These are phyloP conservation scores for Ceratopteris richardii DNA, from an alignment of 75 land plant species.

Conservation along the genomic window DNA sequence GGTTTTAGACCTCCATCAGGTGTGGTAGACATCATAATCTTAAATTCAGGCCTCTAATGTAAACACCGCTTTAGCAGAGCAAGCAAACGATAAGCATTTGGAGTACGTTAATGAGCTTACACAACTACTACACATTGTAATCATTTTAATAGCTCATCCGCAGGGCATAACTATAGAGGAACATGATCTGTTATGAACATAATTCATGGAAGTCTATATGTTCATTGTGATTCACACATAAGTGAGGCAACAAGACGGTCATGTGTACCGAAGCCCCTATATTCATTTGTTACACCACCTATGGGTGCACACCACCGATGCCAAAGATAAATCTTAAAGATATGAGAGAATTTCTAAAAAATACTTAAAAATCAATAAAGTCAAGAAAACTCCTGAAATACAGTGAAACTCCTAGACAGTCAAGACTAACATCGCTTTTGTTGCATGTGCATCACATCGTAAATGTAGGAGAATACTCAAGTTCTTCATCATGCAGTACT, in stretches of 20 bases:
- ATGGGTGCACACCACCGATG: constrained; percentile 70
- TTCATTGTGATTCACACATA: constrained; percentile 29
- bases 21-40: constrained; percentile 86
- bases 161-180: constrained; percentile 58
- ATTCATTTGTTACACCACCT: constrained; percentile 55
- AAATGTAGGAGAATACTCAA: no score
- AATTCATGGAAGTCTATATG: constrained; percentile 19
- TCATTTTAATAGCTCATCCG: constrained; percentile 29
- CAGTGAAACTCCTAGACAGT: no score
- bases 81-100: constrained; percentile 69
- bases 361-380: no score
- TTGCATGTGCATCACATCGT: no score
- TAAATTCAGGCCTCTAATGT: constrained; percentile 30
- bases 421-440: no score
- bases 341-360: no score
- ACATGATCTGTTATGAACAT: constrained; percentile 65
- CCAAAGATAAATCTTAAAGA: no score
- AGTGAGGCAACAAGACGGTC: constrained; percentile 21
- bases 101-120: constrained; percentile 89
- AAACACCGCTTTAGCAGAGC: constrained; percentile 49
- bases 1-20: constrained; percentile 57
- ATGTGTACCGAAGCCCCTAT: constrained; percentile 40
- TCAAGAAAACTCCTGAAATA: no score
- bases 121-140: constrained; percentile 62
- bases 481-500: no score